Conservation (phyloP, 2,329 filamentous ascomycete species). For the Fusarium hostae region DNA sequence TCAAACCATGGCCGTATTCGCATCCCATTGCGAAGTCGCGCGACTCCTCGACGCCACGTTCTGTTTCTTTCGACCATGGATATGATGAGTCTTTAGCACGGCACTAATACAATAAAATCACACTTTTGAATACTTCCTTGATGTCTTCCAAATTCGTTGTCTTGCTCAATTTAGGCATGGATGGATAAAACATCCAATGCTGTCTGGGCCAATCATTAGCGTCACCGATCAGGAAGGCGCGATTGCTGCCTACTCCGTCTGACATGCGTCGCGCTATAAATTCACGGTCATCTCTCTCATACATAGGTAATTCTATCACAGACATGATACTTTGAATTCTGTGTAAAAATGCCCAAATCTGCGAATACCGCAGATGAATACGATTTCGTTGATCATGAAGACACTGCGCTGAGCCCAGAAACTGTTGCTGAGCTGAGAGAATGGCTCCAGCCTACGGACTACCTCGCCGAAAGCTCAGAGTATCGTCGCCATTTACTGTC, state of each 20-base stretch:
- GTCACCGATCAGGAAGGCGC: not conserved
- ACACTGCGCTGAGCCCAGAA: conserved; percentile 23
- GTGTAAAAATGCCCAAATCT: conserved; percentile 24
- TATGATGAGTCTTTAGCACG: not conserved
- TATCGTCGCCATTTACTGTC: conserved; percentile 42
- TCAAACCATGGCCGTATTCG: not conserved
- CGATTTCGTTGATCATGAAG: conserved; percentile 31
- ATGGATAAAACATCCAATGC: not conserved
- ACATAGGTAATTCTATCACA: not conserved
- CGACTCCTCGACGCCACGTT: not conserved
- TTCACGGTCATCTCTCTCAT: not conserved
- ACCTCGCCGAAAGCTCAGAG: conserved; percentile 42
- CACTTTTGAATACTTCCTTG: not conserved
- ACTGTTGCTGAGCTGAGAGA: conserved; percentile 29
- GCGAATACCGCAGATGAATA: conserved; percentile 36
- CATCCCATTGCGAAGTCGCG: not conserved
- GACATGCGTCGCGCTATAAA: not conserved
- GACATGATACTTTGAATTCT: not conserved
- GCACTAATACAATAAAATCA: not conserved
- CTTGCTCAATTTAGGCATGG: not conserved
- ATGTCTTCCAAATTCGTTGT: not conserved
- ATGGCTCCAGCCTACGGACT: conserved; percentile 47
- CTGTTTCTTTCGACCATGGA: not conserved
- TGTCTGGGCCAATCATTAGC: not conserved
- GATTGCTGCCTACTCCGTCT: conserved; percentile 4